Evolutionary conservation across 331 rosid species (phyloP).

Genomic region (Pyrus hybrid): DNA sequence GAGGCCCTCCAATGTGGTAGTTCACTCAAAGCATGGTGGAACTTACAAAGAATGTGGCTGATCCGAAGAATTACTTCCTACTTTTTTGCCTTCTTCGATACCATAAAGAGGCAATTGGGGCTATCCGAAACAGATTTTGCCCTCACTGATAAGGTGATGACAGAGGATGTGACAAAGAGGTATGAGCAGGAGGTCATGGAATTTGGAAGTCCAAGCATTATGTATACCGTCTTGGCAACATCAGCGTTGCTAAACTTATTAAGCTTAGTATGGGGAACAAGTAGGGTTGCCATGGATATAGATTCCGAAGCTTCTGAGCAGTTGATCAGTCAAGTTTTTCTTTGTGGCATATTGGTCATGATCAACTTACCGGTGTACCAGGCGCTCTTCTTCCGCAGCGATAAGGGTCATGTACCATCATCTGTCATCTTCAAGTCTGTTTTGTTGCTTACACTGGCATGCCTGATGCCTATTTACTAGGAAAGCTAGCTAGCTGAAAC

Average conservation of each 20-base stretch:
- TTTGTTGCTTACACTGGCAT: slow-evolving; percentile 29
- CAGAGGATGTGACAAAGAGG: slow-evolving; percentile 36
- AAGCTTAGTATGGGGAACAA: slow-evolving; percentile 33
- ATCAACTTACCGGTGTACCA: slow-evolving; percentile 45
- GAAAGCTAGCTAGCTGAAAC: background rate
- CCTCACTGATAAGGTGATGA: slow-evolving; percentile 39
- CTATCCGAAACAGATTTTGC: slow-evolving; percentile 41
- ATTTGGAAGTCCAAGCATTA: slow-evolving; percentile 43
- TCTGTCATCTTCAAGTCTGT: slow-evolving; percentile 39
- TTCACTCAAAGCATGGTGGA: slow-evolving; percentile 60
- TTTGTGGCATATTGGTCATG: slow-evolving; percentile 34
- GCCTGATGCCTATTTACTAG: slow-evolving; percentile 18
- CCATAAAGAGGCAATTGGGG: slow-evolving; percentile 31
- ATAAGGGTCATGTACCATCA: slow-evolving; percentile 39
- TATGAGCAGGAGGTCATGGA: slow-evolving; percentile 50
- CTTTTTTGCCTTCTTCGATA: slow-evolving; percentile 47
- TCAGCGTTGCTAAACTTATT: slow-evolving; percentile 45
- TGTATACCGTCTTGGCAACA: slow-evolving; percentile 37
- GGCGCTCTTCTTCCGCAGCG: slow-evolving; percentile 54
- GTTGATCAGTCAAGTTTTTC: slow-evolving; percentile 34
- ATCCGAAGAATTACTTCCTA: slow-evolving; percentile 45
- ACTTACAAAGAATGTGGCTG: slow-evolving; percentile 48
- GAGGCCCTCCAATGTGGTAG: slow-evolving; percentile 37
- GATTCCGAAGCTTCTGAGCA: slow-evolving; percentile 16
- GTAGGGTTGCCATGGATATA: slow-evolving; percentile 22